phyloP scores from a whole-genome alignment of 495 filamentous ascomycete genomes.

The Viridothelium virens region DNA sequence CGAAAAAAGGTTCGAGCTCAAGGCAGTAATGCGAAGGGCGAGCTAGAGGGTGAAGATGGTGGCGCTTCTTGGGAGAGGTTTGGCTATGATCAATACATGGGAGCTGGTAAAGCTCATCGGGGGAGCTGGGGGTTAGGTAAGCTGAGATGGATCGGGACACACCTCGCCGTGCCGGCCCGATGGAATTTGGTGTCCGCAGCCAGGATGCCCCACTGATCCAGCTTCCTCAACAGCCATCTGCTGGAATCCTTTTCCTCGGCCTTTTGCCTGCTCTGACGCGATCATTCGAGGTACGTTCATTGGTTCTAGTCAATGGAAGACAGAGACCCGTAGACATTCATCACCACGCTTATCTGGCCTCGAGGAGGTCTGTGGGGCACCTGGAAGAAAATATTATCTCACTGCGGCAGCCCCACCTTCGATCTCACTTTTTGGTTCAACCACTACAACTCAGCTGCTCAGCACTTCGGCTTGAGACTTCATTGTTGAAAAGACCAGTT shows the following conservation, averaged over 20 bases:
- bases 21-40: too few species aligned
- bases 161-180: not conserved
- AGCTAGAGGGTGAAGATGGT: too few species aligned
- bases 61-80: too few species aligned
- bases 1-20: too few species aligned
- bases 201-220: not conserved
- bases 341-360: too few species aligned
- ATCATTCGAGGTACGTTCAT: not conserved
- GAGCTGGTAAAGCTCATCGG: not conserved
- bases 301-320: not conserved
- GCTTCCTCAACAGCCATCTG: not conserved
- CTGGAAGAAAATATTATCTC: not conserved
- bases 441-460: not conserved
- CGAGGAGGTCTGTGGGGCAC: not conserved
- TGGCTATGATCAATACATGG: too few species aligned
- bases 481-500: too few species aligned
- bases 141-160: not conserved
- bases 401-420: not conserved
- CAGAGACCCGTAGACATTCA: too few species aligned
- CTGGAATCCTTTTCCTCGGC: not conserved
- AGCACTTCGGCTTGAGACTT: not conserved
- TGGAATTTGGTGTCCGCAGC: not conserved
- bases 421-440: conserved; percentile 7
- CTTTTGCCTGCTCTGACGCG: not conserved
- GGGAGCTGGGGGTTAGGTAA: not conserved